Evolutionary conservation across 805 yeast species (phyloP), one percentile per base, ranked within the genome.

Genomic region (Geotrichum ghanense): DNA sequence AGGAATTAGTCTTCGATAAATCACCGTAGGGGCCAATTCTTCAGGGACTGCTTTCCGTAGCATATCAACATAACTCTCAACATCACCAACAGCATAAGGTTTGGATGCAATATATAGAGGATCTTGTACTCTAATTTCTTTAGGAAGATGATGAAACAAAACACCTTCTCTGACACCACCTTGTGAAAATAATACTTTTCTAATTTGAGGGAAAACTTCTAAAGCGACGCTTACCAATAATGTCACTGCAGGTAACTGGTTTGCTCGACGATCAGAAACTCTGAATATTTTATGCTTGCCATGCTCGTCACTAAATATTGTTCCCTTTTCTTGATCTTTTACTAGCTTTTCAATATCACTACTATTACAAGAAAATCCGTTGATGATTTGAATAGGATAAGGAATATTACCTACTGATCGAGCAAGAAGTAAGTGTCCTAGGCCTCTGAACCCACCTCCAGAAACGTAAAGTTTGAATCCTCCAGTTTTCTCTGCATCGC

Each of bases 91-190:
- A 1, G 88, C 83, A 61, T 79, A 82, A 3, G 84, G 85, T 55
- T 75, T 65, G 3, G 90, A 76, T 2, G 87, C 84, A 2, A 82
- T 76, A 19, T 78, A 55, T 21, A 83, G 56, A 3, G 92, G 92
- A 54, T 83, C 90, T 55, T 80, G 81, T 2, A 73, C 63, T 50
- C 81, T 72, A 24, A 81, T 69, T 31, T 70, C 70, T 19, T 71
- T 65, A 19, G 86, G 78, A 27, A 83, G 65, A 55, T 73, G 72
- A 4, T 83, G 76, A 57, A 76, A 83, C 31, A 83, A 56, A 1
- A 79, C 78, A 50, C 90, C 90, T 63, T 83, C 90, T 53, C 90
- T 69, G 20, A 82, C 81, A 48, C 88, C 88, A 52, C 87, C 88
- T 59, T 82, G 87, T 48, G 80, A 73, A 59, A 83, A 83, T 53